phyloP scores from a whole-genome alignment of 805 yeast genomes.

The Starmerella bombi region DNA sequence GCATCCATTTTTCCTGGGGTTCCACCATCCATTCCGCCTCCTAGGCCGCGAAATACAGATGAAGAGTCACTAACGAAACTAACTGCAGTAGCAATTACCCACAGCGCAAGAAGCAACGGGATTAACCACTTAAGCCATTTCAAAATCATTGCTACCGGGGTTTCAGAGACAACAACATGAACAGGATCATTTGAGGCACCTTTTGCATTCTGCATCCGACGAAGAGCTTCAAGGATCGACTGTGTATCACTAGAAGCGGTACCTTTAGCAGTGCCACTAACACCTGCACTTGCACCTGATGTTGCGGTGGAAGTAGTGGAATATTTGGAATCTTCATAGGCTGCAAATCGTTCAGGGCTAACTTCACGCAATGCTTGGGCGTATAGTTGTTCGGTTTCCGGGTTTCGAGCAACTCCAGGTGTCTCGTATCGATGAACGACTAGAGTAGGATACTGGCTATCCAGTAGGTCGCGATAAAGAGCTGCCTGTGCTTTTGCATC shows the following conservation, averaged over 20 bases:
- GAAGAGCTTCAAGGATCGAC: background rate
- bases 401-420: constrained; percentile 75
- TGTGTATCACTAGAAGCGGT: constrained; percentile 1
- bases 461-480: constrained; percentile 62
- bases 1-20: constrained; percentile 52
- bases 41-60: constrained; percentile 49
- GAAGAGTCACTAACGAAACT: constrained; percentile 72
- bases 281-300: constrained; percentile 15
- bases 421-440: constrained; percentile 91
- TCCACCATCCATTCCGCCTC: constrained; percentile 24
- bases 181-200: constrained; percentile 54
- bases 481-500: constrained; percentile 68
- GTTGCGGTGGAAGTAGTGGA: constrained; percentile 22
- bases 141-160: constrained; percentile 60
- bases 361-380: constrained; percentile 64
- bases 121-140: constrained; percentile 83
- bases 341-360: constrained; percentile 32
- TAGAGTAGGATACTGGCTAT: constrained; percentile 84
- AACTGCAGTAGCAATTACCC: constrained; percentile 68
- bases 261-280: constrained; percentile 7
- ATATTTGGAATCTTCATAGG: background rate
- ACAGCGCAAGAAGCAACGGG: constrained; percentile 65
- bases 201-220: constrained; percentile 1
- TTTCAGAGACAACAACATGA: constrained; percentile 85
- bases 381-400: constrained; percentile 67